phyloP scores from a whole-genome alignment of 2,329 filamentous ascomycete species.

The Hirsutella thompsonii region DNA sequence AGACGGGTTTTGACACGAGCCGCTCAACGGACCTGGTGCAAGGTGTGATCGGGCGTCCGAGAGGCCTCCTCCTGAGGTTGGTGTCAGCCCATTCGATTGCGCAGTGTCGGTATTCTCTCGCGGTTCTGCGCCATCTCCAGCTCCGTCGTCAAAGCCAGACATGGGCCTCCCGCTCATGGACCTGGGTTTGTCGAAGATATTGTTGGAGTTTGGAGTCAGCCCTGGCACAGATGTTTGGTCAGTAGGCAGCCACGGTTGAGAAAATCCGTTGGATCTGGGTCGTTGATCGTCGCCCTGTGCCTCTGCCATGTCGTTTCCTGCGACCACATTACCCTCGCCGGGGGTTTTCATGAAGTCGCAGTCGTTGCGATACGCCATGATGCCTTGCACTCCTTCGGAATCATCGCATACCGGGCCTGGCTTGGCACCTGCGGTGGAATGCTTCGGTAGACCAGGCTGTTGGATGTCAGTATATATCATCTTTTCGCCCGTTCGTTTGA shows the following conservation, averaged over 20 bases:
- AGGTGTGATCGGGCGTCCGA: constrained; percentile 17
- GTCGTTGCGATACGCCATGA: constrained; percentile 30
- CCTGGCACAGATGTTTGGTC: constrained; percentile 24
- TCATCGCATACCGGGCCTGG: constrained; percentile 18
- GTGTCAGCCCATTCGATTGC: constrained; percentile 42
- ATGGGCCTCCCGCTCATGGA: constrained; percentile 11
- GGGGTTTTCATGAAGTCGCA: constrained; percentile 27
- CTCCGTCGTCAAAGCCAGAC: constrained; percentile 28
- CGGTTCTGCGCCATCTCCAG: constrained; percentile 19
- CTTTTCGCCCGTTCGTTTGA: not conserved
- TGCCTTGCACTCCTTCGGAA: constrained; percentile 23
- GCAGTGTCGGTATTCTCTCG: constrained; percentile 36
- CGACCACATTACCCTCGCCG: constrained; percentile 27
- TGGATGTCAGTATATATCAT: constrained; percentile 9
- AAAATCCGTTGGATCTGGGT: constrained; percentile 13
- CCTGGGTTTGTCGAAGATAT: constrained; percentile 20
- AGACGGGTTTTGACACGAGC: constrained; percentile 27
- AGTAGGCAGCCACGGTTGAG: constrained; percentile 24
- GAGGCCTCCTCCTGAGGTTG: constrained; percentile 36
- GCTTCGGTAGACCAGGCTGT: constrained; percentile 15
- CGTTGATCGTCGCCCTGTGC: constrained; percentile 15
- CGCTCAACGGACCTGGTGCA: constrained; percentile 17
- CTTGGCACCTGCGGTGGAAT: constrained; percentile 6
- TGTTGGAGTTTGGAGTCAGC: constrained; percentile 19
- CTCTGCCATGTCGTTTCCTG: constrained; percentile 26